Percentiles rank a stretch among this genome's conserved stretches.
phyloP scores from a whole-genome alignment of 441 rosid genomes.

The Sinapis alba region DNA sequence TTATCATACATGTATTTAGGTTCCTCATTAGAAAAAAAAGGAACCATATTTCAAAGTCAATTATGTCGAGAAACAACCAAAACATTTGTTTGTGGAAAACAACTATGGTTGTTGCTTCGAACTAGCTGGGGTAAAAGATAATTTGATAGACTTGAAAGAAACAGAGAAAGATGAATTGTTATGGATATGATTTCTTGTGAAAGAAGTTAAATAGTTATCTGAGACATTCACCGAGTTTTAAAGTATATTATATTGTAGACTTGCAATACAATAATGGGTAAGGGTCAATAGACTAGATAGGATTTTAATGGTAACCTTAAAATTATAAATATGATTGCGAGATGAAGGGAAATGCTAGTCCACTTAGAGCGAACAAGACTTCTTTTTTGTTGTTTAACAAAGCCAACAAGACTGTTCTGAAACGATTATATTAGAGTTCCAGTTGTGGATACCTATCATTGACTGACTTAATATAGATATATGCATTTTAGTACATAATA shows the following conservation, averaged over 20 bases:
- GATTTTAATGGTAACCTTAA: neutral
- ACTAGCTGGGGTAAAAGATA: neutral
- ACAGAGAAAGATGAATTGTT: neutral
- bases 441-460: neutral
- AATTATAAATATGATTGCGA: neutral
- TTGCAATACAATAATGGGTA: neutral
- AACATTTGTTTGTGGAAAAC: neutral
- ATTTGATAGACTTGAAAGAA: neutral
- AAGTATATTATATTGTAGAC: neutral
- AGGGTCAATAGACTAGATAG: neutral
- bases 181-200: neutral
- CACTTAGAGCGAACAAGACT: neutral
- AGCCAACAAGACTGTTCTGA: neutral
- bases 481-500: neutral
- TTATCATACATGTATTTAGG: neutral
- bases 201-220: neutral
- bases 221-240: neutral
- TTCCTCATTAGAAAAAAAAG: neutral
- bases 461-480: neutral
- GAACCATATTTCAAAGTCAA: neutral
- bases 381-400: too few species aligned
- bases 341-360: neutral
- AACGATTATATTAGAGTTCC: neutral
- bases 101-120: neutral
- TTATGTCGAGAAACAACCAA: constrained; percentile 10